phyloP scores from a whole-genome alignment of 2,329 filamentous ascomycete species.

The Trichoderma koningiopsis region DNA sequence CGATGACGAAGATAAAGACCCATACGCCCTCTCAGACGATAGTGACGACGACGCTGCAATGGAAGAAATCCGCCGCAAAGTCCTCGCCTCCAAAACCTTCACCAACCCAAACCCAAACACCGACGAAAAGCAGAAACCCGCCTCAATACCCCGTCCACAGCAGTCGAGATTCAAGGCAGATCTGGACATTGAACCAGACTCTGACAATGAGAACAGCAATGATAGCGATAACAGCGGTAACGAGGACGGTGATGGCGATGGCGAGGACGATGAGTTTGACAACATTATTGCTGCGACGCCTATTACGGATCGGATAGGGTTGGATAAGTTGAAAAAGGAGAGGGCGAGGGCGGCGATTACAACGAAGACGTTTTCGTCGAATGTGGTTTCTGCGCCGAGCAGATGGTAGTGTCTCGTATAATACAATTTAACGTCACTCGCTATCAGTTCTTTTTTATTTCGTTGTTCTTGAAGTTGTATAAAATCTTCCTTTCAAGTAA shows the following conservation, averaged over 20 bases:
- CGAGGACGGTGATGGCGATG: slow-evolving; percentile 61
- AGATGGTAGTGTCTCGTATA: slow-evolving; percentile 42
- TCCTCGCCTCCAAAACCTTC: slow-evolving; percentile 91
- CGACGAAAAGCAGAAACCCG: slow-evolving; percentile 57
- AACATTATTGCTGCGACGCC: slow-evolving; percentile 90
- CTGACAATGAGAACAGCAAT: slow-evolving; percentile 55
- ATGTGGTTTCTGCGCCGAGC: slow-evolving; percentile 51
- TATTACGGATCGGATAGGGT: slow-evolving; percentile 80
- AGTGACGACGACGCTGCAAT: slow-evolving; percentile 82
- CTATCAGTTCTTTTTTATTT: neutral
- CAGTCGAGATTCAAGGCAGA: slow-evolving; percentile 55
- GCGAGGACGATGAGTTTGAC: slow-evolving; percentile 75
- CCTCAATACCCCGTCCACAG: slow-evolving; percentile 64
- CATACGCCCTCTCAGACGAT: slow-evolving; percentile 76
- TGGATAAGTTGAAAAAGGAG: slow-evolving; percentile 59
- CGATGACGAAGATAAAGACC: slow-evolving; percentile 59
- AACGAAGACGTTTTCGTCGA: slow-evolving; percentile 55
- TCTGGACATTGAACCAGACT: slow-evolving; percentile 59
- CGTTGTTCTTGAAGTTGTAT: neutral
- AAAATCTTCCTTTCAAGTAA: neutral
- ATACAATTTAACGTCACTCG: neutral
- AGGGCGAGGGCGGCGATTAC: slow-evolving; percentile 51
- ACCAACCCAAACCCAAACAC: slow-evolving; percentile 54
- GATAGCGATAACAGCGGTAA: slow-evolving; percentile 51
- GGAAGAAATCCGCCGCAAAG: slow-evolving; percentile 85